Evolutionary conservation across 768 basidiomycete genomes (phyloP).

Genomic region (Kwoniella newhampshirensis): DNA sequence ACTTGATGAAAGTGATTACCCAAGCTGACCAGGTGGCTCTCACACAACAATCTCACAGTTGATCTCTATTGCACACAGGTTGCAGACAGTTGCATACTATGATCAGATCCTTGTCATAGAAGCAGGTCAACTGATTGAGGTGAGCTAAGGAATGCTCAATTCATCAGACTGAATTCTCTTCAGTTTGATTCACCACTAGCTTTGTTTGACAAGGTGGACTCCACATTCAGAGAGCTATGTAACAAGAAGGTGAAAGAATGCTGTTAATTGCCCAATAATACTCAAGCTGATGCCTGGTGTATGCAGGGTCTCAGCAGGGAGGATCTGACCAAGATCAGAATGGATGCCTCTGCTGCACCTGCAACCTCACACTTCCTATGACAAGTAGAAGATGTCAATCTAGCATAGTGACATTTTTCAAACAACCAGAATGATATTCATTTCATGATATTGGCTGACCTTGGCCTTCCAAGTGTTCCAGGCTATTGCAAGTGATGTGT

Average conservation of each 20-base stretch:
- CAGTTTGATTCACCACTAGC: slow-evolving; percentile 39
- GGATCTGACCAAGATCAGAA: too few relatives aligned
- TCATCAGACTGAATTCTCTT: background rate
- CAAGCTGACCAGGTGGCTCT: background rate
- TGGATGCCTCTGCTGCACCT: too few relatives aligned
- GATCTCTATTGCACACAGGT: slow-evolving; percentile 39
- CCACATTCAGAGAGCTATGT: slow-evolving; percentile 70
- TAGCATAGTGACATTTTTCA: too few relatives aligned
- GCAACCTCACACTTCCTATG: too few relatives aligned
- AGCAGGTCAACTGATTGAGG: slow-evolving; percentile 43
- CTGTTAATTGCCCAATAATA: too few relatives aligned
- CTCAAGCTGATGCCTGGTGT: too few relatives aligned
- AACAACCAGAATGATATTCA: too few relatives aligned
- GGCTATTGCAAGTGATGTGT: too few relatives aligned
- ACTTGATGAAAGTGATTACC: background rate
- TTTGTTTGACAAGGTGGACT: slow-evolving; percentile 54
- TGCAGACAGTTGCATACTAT: slow-evolving; percentile 50
- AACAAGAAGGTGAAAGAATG: slow-evolving; percentile 52
- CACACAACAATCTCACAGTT: slow-evolving; percentile 14
- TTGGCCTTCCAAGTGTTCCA: too few relatives aligned
- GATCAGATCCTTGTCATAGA: slow-evolving; percentile 52
- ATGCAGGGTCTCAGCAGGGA: too few relatives aligned
- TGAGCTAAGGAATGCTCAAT: slow-evolving; percentile 9
- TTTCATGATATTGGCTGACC: too few relatives aligned
- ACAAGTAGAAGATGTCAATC: too few relatives aligned